Evolutionary conservation across 352 stramenopile genomes (phyloP).

Genomic region (Phytopythium cucurbitacearum): DNA sequence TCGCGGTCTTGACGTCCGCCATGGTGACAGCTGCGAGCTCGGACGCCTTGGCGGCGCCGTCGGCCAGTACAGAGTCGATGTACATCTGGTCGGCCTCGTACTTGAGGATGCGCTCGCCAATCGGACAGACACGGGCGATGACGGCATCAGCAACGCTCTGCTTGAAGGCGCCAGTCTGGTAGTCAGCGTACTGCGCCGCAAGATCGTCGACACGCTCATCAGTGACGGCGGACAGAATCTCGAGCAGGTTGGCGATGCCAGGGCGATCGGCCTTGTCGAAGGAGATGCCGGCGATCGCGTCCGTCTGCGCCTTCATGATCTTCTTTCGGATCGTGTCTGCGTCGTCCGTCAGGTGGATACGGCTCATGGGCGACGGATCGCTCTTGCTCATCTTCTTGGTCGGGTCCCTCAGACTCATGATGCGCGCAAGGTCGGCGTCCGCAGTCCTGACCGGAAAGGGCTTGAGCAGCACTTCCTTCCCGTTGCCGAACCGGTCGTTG

Average conservation of each 20-base stretch:
- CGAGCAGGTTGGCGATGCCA: slow-evolving; percentile 95
- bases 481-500: slow-evolving; percentile 91
- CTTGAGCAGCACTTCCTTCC: slow-evolving; percentile 46
- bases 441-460: slow-evolving; percentile 46
- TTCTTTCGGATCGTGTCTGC: slow-evolving; percentile 79
- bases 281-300: slow-evolving; percentile 61
- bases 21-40: slow-evolving; percentile 67
- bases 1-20: slow-evolving; percentile 69
- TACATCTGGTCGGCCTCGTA: slow-evolving; percentile 90
- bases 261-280: slow-evolving; percentile 92
- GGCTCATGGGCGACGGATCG: slow-evolving; percentile 84
- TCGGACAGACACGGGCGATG: slow-evolving; percentile 90
- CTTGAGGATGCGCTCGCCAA: slow-evolving; percentile 92
- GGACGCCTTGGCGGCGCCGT: slow-evolving; percentile 70
- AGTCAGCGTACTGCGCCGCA: slow-evolving; percentile 48
- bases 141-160: slow-evolving; percentile 92
- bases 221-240: slow-evolving; percentile 80
- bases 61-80: slow-evolving; percentile 84
- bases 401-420: slow-evolving; percentile 97
- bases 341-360: slow-evolving; percentile 93
- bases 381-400: slow-evolving; percentile 99
- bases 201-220: slow-evolving; percentile 76
- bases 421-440: slow-evolving; percentile 71
- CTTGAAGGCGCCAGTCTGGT: slow-evolving; percentile 92
- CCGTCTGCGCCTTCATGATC: slow-evolving; percentile 88